These are phyloP conservation scores for Tricharina praecox DNA, from an alignment of 495 filamentous ascomycete genomes.

Conservation along the genomic window DNA sequence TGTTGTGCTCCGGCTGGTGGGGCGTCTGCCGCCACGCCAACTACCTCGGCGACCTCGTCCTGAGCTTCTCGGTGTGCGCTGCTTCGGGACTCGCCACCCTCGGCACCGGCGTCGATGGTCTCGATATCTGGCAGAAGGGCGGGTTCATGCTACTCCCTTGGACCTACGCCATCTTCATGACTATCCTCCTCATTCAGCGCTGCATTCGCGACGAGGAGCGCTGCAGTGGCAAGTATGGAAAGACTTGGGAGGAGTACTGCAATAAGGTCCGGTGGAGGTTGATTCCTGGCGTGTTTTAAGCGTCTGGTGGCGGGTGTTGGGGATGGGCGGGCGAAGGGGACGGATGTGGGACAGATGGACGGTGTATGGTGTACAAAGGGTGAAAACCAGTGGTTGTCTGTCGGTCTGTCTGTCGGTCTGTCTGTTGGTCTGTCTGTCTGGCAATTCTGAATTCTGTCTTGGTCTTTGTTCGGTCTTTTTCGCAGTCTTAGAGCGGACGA, in stretches of 20 bases:
- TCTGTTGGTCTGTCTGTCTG: no score
- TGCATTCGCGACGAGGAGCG: constrained; percentile 30
- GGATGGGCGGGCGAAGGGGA: neutral
- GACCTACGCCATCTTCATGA: constrained; percentile 35
- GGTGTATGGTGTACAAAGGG: no score
- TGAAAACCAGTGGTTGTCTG: no score
- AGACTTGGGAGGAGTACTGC: constrained; percentile 33
- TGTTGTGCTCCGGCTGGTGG: constrained; percentile 37
- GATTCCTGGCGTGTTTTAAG: constrained; percentile 31
- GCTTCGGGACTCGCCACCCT: constrained; percentile 26
- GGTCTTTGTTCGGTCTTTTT: no score
- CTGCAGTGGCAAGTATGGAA: constrained; percentile 33
- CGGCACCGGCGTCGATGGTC: neutral
- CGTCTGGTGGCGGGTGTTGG: constrained; percentile 1
- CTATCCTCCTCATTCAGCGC: constrained; percentile 27
- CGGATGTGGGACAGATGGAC: no score
- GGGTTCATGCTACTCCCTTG: constrained; percentile 29
- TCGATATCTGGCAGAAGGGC: neutral
- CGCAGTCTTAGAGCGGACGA: no score
- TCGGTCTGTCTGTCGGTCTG: no score
- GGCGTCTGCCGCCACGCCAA: constrained; percentile 35
- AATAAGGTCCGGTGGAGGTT: constrained; percentile 32
- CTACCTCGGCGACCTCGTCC: constrained; percentile 33
- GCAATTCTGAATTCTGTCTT: no score
- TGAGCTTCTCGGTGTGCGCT: constrained; percentile 32